Conservation (phyloP, 257 asterid species). For the Linaria vulgaris region DNA sequence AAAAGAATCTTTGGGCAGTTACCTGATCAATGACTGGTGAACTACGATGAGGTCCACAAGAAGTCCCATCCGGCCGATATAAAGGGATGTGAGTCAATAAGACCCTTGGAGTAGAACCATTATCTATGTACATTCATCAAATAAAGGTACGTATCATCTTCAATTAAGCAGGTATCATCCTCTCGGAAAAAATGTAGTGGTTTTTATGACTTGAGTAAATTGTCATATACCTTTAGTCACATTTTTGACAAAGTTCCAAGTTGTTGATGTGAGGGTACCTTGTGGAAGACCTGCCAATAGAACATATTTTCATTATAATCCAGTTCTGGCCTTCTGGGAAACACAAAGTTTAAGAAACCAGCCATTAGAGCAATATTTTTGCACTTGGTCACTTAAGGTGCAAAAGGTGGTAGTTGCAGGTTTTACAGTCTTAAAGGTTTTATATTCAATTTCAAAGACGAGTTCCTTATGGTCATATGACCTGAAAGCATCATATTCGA, state of each 20-base stretch:
- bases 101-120: slow-evolving; percentile 54
- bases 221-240: slow-evolving; percentile 51
- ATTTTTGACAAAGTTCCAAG: slow-evolving; percentile 64
- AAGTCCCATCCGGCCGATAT: slow-evolving; percentile 72
- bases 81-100: slow-evolving; percentile 90
- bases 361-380: neutral
- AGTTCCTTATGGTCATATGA: no score
- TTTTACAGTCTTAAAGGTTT: neutral
- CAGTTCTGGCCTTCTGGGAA: neutral
- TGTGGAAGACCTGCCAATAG: slow-evolving; percentile 54
- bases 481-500: no score
- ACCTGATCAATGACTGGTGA: slow-evolving; percentile 88
- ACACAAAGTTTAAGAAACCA: neutral
- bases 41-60: slow-evolving; percentile 80
- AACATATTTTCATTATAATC: slow-evolving; percentile 23
- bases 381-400: neutral
- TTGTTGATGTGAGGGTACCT: slow-evolving; percentile 48
- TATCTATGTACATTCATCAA: slow-evolving; percentile 40
- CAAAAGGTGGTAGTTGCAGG: neutral
- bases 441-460: no score
- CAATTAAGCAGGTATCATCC: slow-evolving; percentile 10
- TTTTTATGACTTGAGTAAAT: slow-evolving; percentile 21
- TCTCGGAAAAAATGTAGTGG: slow-evolving; percentile 4
- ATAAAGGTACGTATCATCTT: slow-evolving; percentile 18
- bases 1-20: slow-evolving; percentile 11